phyloP scores from a whole-genome alignment of 1,284 basidiomycete species.

The Ustilago nuda region DNA sequence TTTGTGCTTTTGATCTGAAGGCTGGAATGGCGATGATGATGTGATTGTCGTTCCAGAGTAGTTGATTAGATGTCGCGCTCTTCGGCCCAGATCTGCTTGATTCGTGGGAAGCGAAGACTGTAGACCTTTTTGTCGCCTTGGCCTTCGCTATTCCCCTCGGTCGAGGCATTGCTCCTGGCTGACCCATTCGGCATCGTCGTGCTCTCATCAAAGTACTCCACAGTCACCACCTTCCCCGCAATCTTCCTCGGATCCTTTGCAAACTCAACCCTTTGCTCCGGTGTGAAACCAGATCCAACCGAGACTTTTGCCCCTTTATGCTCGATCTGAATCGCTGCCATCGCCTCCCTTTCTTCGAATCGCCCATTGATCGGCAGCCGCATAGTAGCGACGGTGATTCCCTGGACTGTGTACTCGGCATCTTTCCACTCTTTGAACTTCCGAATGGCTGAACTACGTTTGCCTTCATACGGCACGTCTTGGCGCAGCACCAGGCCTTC shows the following conservation, averaged over 20 bases:
- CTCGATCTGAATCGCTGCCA: conserved; percentile 47
- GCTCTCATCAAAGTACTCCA: conserved; percentile 52
- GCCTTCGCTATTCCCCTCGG: not conserved
- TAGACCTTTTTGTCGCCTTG: conserved; percentile 12
- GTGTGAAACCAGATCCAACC: conserved; percentile 56
- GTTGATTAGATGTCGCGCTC: conserved; percentile 34
- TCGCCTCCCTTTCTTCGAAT: conserved; percentile 39
- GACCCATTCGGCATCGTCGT: conserved; percentile 11
- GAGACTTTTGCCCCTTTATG: conserved; percentile 47
- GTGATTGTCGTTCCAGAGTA: not conserved
- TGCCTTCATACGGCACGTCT: conserved; percentile 53
- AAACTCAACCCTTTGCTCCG: conserved; percentile 46
- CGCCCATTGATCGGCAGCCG: conserved; percentile 48
- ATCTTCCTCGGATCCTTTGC: conserved; percentile 46
- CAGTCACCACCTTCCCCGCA: conserved; percentile 54
- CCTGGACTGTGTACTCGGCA: conserved; percentile 52
- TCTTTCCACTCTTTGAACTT: conserved; percentile 58
- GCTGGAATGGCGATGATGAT: not conserved
- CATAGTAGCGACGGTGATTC: conserved; percentile 46
- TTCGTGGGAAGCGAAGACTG: conserved; percentile 57
- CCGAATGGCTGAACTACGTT: conserved; percentile 47
- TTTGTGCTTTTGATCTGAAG: not conserved
- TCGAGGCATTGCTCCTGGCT: conserved; percentile 5
- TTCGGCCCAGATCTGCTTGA: conserved; percentile 53
- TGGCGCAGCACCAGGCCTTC: conserved; percentile 56